Evolutionary conservation across 2,329 filamentous ascomycete species (phyloP).

Genomic region (Onygenales sp.): DNA sequence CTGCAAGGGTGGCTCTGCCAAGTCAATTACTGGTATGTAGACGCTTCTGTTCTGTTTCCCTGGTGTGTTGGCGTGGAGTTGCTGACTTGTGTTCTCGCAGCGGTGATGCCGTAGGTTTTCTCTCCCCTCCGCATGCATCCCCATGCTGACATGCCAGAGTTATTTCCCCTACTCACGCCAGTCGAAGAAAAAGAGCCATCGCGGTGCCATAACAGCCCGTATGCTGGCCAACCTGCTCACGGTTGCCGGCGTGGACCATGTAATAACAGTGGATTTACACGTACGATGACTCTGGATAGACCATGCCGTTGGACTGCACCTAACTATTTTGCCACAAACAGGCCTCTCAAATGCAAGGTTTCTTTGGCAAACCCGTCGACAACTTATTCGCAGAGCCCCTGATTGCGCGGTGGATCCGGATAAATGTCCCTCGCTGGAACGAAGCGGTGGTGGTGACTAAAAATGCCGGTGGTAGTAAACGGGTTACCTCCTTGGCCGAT

Average conservation of each 20-base stretch:
- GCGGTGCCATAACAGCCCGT: constrained; percentile 89
- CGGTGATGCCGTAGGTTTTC: constrained; percentile 39
- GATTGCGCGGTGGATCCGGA: constrained; percentile 88
- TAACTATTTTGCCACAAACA: constrained; percentile 11
- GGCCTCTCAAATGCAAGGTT: constrained; percentile 97
- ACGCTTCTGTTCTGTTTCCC: constrained; percentile 6
- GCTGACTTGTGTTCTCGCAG: constrained; percentile 15
- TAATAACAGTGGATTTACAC: constrained; percentile 94
- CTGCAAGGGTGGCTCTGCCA: constrained; percentile 94
- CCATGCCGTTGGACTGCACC: background rate
- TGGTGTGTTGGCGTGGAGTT: constrained; percentile 10
- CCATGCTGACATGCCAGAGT: constrained; percentile 31
- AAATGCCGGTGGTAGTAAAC: constrained; percentile 93
- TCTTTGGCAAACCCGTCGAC: constrained; percentile 95
- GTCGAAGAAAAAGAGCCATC: constrained; percentile 97
- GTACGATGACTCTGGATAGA: constrained; percentile 33
- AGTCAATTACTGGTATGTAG: constrained; percentile 80
- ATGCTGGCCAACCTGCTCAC: constrained; percentile 94
- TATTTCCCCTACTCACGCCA: constrained; percentile 99
- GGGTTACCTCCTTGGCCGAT: constrained; percentile 91
- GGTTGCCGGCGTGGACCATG: constrained; percentile 91
- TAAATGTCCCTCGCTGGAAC: constrained; percentile 77
- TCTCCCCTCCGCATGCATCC: constrained; percentile 2
- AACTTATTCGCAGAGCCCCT: constrained; percentile 94
- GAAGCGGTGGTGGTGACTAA: constrained; percentile 94